Conservation (phyloP, 2,329 filamentous ascomycete genomes). For the Mariannaea elegans region DNA sequence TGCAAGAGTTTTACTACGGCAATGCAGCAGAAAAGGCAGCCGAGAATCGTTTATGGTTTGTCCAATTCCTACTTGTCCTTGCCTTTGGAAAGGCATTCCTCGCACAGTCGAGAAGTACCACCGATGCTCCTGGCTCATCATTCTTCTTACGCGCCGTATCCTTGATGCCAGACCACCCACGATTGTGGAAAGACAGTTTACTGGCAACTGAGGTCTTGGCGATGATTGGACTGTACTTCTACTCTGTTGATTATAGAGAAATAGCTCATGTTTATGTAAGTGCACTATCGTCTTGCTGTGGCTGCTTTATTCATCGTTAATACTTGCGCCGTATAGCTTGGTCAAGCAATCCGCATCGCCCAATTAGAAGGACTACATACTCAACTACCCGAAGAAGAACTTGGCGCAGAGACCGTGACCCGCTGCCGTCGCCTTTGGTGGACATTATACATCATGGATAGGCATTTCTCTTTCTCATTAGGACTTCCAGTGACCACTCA, state of each 20-base stretch:
- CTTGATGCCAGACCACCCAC: conserved; percentile 46
- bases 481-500: conserved; percentile 49
- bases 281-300: accelerated
- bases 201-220: conserved; percentile 49
- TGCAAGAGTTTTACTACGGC: conserved; percentile 36
- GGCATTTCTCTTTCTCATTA: conserved; percentile 50
- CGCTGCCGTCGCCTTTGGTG: conserved; percentile 52
- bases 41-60: conserved; percentile 53
- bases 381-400: conserved; percentile 48
- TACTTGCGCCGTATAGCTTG: conserved; percentile 38
- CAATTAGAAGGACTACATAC: conserved; percentile 53
- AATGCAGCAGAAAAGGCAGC: conserved; percentile 30
- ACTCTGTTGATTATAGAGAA: conserved; percentile 49
- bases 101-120: conserved; percentile 37
- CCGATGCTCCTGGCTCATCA: conserved; percentile 42
- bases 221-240: conserved; percentile 48
- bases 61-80: conserved; percentile 60
- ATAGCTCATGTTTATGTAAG: conserved; percentile 42
- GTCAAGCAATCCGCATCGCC: conserved; percentile 51
- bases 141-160: conserved; percentile 48
- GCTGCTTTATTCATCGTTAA: not conserved
- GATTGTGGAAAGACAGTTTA: conserved; percentile 49
- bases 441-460: conserved; percentile 52
- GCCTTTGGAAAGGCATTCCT: conserved; percentile 48
- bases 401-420: conserved; percentile 43